These are phyloP conservation scores for Fusarium sp. DNA, from an alignment of 2,329 filamentous ascomycete species.

Conservation along the genomic window DNA sequence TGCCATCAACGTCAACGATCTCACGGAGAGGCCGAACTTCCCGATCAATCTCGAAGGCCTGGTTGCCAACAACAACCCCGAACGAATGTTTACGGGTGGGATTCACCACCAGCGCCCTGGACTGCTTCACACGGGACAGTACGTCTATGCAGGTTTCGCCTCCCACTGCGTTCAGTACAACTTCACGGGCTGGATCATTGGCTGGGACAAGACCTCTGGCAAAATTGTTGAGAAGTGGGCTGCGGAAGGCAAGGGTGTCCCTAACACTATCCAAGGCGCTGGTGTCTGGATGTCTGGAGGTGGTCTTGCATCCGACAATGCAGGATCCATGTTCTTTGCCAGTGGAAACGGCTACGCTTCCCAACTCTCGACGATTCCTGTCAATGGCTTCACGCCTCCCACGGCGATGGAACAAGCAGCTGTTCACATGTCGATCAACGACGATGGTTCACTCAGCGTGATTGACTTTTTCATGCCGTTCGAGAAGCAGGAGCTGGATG, in stretches of 20 bases:
- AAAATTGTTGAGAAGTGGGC: conserved; percentile 54
- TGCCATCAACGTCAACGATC: conserved; percentile 53
- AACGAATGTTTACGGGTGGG: conserved; percentile 64
- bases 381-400: conserved; percentile 53
- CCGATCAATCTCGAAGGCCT: conserved; percentile 62
- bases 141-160: conserved; percentile 65
- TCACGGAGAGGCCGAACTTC: conserved; percentile 55
- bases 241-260: conserved; percentile 55
- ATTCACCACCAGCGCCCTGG: conserved; percentile 64
- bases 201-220: conserved; percentile 58
- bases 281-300: conserved; percentile 59
- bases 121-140: conserved; percentile 58
- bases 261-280: conserved; percentile 52
- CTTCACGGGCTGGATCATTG: conserved; percentile 65
- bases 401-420: conserved; percentile 59
- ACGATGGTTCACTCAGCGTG: conserved; percentile 56
- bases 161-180: conserved; percentile 69
- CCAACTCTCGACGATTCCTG: conserved; percentile 52
- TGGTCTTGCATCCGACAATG: conserved; percentile 54
- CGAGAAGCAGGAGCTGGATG: conserved; percentile 62
- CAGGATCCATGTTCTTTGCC: conserved; percentile 54
- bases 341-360: conserved; percentile 57
- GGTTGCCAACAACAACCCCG: conserved; percentile 58
- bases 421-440: conserved; percentile 56
- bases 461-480: conserved; percentile 67